Evolutionary conservation across 1,139 yeast genomes (phyloP), one percentile per base, ranked within the genome.

Genomic region (Candida neerlandica): DNA sequence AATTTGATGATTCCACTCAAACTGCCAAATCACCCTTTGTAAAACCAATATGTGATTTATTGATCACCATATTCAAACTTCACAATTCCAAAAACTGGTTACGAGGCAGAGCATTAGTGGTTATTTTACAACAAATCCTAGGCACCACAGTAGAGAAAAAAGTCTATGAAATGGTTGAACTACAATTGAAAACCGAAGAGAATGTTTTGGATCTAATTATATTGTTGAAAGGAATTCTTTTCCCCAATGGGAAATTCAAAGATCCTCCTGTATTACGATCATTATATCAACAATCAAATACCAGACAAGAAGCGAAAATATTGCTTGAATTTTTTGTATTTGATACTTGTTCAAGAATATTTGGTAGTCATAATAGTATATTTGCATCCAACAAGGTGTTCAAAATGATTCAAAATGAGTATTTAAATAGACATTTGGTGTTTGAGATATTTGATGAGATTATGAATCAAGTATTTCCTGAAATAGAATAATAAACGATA

Each of bases 131-230:
- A 64, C 97, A 90, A 64, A 66, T 92, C 1, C 77, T 92, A 47
- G 97, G 97, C 0, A 89, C 96, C 2, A 87, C 97, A 0, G 85
- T 91, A 50, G 97, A 92, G 61, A 84, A 82, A 60, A 85, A 85
- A 54, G 78, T 86, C 7, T 56, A 76, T 76, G 64, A 75, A 58
- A 58, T 71, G 62, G 52, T 64, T 64, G 51, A 77, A 6, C 48
- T 49, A n/a, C 65, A 62, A 44, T 34, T 71, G 2, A 58, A 77
- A 40, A 72, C 79, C 5, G 85, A 82, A 47, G 80, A 76, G 23
- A 76, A 72, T 27, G 61, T 88, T 0, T 67, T 79, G 4, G 82
- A 77, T 35, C 43, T 80, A 4, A 52, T 88, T 2, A 63, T 64
- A 1, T 47, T 61, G 38, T 55, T 85, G 2, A 80, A 79, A 45